Percentiles rank a stretch among this genome's conserved stretches.
phyloP scores from a whole-genome alignment of 192 early-diverging fungal genomes.

The Coemansia sp. region DNA sequence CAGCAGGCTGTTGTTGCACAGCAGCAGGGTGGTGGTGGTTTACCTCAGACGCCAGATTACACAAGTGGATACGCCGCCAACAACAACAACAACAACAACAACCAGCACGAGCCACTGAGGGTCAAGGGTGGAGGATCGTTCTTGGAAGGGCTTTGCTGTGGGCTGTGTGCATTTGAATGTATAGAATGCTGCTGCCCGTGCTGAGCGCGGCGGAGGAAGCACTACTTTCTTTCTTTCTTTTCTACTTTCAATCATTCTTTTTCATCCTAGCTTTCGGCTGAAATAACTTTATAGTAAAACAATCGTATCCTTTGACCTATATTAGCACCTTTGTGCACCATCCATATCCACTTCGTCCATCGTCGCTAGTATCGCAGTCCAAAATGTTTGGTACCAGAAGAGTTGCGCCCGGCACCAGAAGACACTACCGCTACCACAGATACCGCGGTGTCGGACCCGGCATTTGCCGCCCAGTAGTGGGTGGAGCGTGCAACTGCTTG shows the following conservation, averaged over 20 bases:
- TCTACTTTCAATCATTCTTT: background rate
- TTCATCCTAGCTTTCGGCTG: no score
- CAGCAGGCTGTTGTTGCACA: background rate
- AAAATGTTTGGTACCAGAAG: constrained; percentile 19
- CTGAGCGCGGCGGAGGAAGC: background rate
- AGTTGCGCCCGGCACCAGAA: constrained; percentile 13
- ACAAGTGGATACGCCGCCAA: background rate
- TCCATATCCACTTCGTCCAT: no score
- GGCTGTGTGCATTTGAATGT: background rate
- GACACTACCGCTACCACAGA: constrained; percentile 6
- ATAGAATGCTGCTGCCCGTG: background rate
- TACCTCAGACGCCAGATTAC: background rate
- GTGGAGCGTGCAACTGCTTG: constrained; percentile 8
- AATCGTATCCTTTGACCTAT: no score
- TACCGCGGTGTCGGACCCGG: constrained; percentile 1
- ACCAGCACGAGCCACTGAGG: background rate
- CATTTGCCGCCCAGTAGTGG: background rate
- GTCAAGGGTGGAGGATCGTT: background rate
- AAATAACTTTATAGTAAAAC: no score
- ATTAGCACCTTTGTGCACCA: no score
- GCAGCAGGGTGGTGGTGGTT: background rate
- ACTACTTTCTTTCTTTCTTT: background rate
- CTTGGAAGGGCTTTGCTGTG: background rate
- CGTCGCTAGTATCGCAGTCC: no score
- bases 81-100: background rate